These are phyloP conservation scores for Achlya hypogyna DNA, from an alignment of 352 stramenopile genomes.

Conservation along the genomic window DNA sequence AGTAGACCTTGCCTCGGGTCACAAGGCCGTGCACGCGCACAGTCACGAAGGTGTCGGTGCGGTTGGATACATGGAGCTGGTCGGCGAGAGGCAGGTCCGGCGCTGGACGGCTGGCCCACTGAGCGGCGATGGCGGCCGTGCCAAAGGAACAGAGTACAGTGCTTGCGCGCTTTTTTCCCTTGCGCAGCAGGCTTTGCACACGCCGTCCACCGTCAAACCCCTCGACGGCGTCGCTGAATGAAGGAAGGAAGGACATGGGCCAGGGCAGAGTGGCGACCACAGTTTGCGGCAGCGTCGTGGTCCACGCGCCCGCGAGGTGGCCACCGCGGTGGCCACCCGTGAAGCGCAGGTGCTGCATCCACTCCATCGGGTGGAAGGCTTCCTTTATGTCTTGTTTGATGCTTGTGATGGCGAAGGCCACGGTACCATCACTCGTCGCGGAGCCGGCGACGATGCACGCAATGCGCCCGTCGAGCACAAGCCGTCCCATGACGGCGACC, in stretches of 20 bases:
- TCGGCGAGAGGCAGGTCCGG: not conserved
- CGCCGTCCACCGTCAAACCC: slow-evolving; percentile 4
- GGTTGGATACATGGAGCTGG: slow-evolving; percentile 4
- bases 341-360: slow-evolving; percentile 12
- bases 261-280: not conserved
- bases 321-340: not conserved
- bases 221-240: not conserved
- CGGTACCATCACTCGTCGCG: not conserved
- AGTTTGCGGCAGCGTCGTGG: not conserved
- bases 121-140: not conserved
- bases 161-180: slow-evolving; percentile 10
- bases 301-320: not conserved
- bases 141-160: slow-evolving; percentile 6
- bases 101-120: not conserved
- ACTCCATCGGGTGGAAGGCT: not conserved
- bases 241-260: slow-evolving; percentile 15
- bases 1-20: slow-evolving; percentile 13
- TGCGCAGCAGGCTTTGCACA: slow-evolving; percentile 8
- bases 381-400: not conserved
- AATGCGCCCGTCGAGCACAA: not conserved
- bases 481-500: not conserved
- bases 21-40: not conserved
- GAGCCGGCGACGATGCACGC: not conserved
- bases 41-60: slow-evolving; percentile 11
- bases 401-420: not conserved